Evolutionary conservation across 2,329 filamentous ascomycete genomes (phyloP), one percentile per base, ranked within the genome.

Genomic region (Aspergillus viridinutans): DNA sequence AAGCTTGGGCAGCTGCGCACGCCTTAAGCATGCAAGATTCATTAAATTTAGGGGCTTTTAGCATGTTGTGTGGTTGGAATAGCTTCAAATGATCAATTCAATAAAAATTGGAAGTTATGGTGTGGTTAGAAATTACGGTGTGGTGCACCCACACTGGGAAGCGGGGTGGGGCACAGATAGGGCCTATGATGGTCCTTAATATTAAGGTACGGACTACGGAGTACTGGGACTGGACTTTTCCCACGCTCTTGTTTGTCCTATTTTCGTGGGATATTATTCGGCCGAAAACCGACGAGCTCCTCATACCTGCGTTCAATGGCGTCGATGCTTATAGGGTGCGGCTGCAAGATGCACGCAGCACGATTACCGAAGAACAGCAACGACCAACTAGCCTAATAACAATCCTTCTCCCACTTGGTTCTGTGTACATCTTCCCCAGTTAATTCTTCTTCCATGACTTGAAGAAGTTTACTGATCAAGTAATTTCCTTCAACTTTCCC

Each of bases 261-360:
- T 21, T 32, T 17, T 50, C 29, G 17, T 21, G 29, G 28, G 7
- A 21, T 48, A 49, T 20, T 20, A 55, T 58, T 63, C 61, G 61
- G 61, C 53, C 57, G 58, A 60, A 42, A 55, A 52, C 61, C 61
- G 57, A 58, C 20, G 20, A 38, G 43, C 35, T 53, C 47, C 56
- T 60, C 59, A 59, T 60, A 25, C 38, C 59, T 58, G 52, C 53
- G 48, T 50, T 40, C 53, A 55, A 59, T 61, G 59, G 58, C 57
- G 59, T 59, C 21, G 48, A 23, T 28, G 26, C 53, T 35, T 52
- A 52, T 53, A 17, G 7, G 14, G 3, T 17, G 12, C 29, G 14
- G 32, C 32, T 23, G 23, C 23, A 25, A 47, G 43, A 47, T 47
- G 21, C 21, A 47, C n/a, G n/a, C n/a, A n/a, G n/a, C n/a, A n/a